phyloP scores from a whole-genome alignment of 2,329 filamentous ascomycete genomes.

The Diaporthe batatas region DNA sequence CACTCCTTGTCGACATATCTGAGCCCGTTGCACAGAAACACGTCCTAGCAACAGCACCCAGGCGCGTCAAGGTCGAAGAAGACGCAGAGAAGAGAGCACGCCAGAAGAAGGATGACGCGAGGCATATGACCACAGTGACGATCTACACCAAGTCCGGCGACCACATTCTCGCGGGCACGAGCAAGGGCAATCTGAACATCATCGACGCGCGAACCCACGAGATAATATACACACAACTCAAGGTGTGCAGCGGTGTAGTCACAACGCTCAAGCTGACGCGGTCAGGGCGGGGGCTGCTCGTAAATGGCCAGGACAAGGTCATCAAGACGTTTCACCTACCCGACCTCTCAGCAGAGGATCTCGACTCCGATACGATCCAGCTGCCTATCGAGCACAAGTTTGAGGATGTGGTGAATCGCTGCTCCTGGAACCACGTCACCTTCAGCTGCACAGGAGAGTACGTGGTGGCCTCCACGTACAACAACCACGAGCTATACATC shows the following conservation, averaged over 20 bases:
- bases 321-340: slow-evolving; percentile 94
- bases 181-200: slow-evolving; percentile 95
- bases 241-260: slow-evolving; percentile 88
- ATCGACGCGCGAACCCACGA: slow-evolving; percentile 85
- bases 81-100: slow-evolving; percentile 83
- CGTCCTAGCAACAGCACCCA: slow-evolving; percentile 84
- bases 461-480: slow-evolving; percentile 95
- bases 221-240: slow-evolving; percentile 85
- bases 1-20: slow-evolving; percentile 86
- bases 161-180: slow-evolving; percentile 92
- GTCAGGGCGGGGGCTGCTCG: slow-evolving; percentile 87
- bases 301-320: slow-evolving; percentile 95
- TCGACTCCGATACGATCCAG: slow-evolving; percentile 88
- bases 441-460: slow-evolving; percentile 97
- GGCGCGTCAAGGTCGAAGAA: slow-evolving; percentile 76
- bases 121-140: slow-evolving; percentile 93
- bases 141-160: slow-evolving; percentile 89
- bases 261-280: slow-evolving; percentile 87
- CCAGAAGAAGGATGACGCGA: slow-evolving; percentile 90
- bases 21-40: slow-evolving; percentile 79
- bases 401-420: slow-evolving; percentile 93
- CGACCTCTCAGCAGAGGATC: slow-evolving; percentile 75
- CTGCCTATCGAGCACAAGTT: slow-evolving; percentile 97
- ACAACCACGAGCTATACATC: slow-evolving; percentile 98
- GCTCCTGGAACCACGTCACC: slow-evolving; percentile 97